phyloP scores from a whole-genome alignment of 306 rosid genomes.

The Rubus parviflorus region DNA sequence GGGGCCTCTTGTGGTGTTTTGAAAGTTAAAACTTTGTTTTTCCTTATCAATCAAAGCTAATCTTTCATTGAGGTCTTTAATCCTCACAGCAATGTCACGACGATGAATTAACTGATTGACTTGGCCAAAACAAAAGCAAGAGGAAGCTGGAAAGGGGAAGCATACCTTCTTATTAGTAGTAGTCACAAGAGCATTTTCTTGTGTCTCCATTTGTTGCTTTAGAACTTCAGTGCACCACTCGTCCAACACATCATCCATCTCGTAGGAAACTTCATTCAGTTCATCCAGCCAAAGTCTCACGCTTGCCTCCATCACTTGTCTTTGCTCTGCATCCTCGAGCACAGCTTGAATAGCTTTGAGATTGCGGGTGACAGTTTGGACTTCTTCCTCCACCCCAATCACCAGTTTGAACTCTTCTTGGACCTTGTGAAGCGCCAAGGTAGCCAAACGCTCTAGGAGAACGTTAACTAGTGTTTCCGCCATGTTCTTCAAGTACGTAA shows the following conservation, averaged over 20 bases:
- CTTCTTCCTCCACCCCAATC: neutral
- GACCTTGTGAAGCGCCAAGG: neutral
- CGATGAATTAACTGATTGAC: neutral
- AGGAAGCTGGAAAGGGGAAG: neutral
- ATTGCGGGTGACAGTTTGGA: neutral
- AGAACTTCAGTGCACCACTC: neutral
- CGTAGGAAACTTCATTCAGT: neutral
- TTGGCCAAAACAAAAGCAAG: neutral
- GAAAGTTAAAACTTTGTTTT: neutral
- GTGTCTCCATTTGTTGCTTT: neutral
- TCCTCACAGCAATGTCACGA: neutral
- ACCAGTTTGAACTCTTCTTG: neutral
- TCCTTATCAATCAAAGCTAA: neutral
- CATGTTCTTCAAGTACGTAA: neutral
- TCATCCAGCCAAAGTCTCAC: neutral
- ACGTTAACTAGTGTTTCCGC: neutral
- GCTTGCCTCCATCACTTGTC: neutral
- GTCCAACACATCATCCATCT: neutral
- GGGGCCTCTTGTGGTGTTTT: neutral
- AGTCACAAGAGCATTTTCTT: neutral
- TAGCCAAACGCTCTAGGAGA: neutral
- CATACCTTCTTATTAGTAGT: slow-evolving; percentile 1
- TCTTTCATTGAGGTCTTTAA: neutral
- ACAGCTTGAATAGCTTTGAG: slow-evolving; percentile 1
- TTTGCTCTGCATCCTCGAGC: slow-evolving; percentile 17